Conservation (phyloP, 768 basidiomycete genomes). For the Agaricus bisporus region DNA sequence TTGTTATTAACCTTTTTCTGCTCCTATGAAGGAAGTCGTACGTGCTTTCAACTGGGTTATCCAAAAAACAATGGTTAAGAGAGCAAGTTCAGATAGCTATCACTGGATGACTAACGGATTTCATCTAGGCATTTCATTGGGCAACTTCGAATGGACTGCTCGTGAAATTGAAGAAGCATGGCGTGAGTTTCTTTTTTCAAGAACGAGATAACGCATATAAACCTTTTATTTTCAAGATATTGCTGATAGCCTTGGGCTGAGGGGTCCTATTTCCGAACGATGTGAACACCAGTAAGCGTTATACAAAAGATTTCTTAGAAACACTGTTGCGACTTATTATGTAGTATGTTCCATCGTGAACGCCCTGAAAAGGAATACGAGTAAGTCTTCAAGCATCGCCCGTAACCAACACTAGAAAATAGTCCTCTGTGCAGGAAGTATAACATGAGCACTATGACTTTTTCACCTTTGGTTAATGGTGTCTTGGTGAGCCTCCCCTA, state of each 20-base stretch:
- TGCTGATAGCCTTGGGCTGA: constrained; percentile 58
- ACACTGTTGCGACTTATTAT: constrained; percentile 4
- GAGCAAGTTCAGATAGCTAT: not conserved
- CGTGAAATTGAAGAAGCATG: constrained; percentile 61
- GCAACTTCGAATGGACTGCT: constrained; percentile 79
- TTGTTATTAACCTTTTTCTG: constrained; percentile 16
- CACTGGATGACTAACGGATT: not conserved
- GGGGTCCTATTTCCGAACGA: constrained; percentile 72
- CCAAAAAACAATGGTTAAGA: constrained; percentile 56
- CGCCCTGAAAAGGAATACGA: constrained; percentile 78
- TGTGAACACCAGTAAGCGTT: constrained; percentile 46
- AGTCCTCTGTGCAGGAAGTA: constrained; percentile 66
- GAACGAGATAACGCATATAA: not conserved
- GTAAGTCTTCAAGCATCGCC: constrained; percentile 23
- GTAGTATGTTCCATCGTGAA: constrained; percentile 72
- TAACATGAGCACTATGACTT: constrained; percentile 63
- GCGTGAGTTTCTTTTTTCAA: constrained; percentile 29
- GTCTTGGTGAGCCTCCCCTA: constrained; percentile 39
- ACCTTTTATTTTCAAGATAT: constrained; percentile 38
- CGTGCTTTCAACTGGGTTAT: constrained; percentile 79
- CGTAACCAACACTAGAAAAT: not conserved
- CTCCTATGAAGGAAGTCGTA: constrained; percentile 73
- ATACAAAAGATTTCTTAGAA: no score
- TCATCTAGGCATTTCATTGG: constrained; percentile 58
- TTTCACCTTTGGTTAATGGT: constrained; percentile 65